Conservation (phyloP, 2,329 filamentous ascomycete species). For the Trichophyton mentagrophytes region DNA sequence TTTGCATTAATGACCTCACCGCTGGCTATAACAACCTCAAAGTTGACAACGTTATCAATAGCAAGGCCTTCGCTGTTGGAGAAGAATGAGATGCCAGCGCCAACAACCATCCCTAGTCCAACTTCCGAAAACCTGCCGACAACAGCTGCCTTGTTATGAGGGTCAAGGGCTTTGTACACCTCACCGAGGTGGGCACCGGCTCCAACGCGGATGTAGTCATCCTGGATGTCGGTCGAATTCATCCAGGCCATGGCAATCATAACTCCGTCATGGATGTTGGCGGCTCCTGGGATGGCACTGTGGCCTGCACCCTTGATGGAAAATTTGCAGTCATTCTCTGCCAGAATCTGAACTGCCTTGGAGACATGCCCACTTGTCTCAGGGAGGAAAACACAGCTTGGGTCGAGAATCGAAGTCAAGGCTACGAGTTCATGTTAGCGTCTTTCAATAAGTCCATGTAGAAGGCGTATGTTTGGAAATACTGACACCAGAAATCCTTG, state of each 20-base stretch:
- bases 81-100: neutral
- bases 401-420: neutral
- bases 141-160: no score
- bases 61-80: neutral
- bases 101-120: neutral
- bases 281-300: no score
- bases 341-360: neutral
- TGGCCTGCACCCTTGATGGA: neutral
- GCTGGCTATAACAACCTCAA: neutral
- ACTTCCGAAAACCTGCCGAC: neutral
- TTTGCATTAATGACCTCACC: neutral
- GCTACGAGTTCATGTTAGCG: no score
- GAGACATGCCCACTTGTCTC: conserved; percentile 11
- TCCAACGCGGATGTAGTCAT: no score
- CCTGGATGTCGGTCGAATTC: no score
- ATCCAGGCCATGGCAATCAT: no score
- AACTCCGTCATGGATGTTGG: no score
- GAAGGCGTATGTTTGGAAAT: no score
- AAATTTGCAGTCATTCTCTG: neutral
- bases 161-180: no score
- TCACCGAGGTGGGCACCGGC: no score
- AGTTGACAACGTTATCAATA: neutral
- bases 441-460: no score
- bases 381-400: neutral
- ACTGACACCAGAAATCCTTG: no score